Conservation (phyloP, 2,329 filamentous ascomycete species). For the Ceratocystis colombiana region DNA sequence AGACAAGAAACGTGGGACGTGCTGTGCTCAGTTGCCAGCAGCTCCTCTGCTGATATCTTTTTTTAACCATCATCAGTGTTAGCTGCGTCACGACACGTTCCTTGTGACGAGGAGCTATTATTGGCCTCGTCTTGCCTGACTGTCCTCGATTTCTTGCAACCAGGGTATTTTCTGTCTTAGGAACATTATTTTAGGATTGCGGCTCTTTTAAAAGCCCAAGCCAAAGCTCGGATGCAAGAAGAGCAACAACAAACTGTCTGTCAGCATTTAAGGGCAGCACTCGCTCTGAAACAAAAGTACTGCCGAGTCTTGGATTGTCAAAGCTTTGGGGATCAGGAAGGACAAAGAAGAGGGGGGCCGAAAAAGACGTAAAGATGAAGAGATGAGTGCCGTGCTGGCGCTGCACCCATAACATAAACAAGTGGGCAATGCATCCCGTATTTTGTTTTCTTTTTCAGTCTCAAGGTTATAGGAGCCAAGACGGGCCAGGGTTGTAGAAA, state of each 20-base stretch:
- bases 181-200: background rate
- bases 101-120: background rate
- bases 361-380: background rate
- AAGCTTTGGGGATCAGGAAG: background rate
- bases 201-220: background rate
- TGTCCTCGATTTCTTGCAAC: no score
- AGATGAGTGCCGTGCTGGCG: background rate
- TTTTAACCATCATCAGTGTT: background rate
- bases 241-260: no score
- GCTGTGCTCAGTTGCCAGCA: background rate
- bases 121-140: background rate
- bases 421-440: background rate
- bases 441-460: background rate
- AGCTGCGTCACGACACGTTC: background rate
- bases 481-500: background rate
- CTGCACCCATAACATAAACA: background rate
- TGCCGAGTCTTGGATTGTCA: background rate
- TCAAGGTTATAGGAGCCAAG: background rate
- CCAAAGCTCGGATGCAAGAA: background rate
- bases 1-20: background rate
- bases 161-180: background rate
- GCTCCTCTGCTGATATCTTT: background rate
- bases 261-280: no score
- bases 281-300: background rate
- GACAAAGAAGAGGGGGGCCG: background rate